phyloP scores from a whole-genome alignment of 2,329 filamentous ascomycete species.

The Calonectria pseudoreteaudii region DNA sequence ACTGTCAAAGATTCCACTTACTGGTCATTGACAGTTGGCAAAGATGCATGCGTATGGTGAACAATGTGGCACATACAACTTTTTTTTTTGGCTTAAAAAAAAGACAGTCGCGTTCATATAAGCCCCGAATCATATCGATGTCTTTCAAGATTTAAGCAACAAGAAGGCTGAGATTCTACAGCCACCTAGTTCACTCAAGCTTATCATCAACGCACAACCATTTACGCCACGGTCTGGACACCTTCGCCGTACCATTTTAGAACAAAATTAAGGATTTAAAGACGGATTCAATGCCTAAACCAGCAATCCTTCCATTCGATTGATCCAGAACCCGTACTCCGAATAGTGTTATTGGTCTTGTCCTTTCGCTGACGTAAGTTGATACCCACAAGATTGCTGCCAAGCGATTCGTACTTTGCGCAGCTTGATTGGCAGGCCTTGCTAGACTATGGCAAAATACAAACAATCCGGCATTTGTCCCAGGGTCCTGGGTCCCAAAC shows the following conservation, averaged over 20 bases:
- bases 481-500: too few species aligned
- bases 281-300: not conserved
- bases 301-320: not conserved
- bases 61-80: rapidly evolving
- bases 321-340: not conserved
- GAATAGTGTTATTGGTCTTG: not conserved
- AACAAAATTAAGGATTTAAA: not conserved
- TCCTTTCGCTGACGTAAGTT: not conserved
- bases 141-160: not conserved
- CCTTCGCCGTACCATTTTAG: not conserved
- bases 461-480: not conserved
- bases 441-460: not conserved
- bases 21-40: not conserved
- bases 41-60: not conserved
- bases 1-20: not conserved
- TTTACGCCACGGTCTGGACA: too few species aligned
- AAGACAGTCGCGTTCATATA: not conserved
- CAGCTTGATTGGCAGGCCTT: not conserved
- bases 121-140: not conserved
- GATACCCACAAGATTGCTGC: not conserved
- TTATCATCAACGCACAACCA: not conserved
- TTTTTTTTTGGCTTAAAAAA: not conserved
- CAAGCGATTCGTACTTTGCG: not conserved
- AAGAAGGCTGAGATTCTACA: not conserved
- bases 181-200: not conserved